Evolutionary conservation across 1,284 basidiomycete genomes (phyloP).

Genomic region (Singerocomus inundabilis): DNA sequence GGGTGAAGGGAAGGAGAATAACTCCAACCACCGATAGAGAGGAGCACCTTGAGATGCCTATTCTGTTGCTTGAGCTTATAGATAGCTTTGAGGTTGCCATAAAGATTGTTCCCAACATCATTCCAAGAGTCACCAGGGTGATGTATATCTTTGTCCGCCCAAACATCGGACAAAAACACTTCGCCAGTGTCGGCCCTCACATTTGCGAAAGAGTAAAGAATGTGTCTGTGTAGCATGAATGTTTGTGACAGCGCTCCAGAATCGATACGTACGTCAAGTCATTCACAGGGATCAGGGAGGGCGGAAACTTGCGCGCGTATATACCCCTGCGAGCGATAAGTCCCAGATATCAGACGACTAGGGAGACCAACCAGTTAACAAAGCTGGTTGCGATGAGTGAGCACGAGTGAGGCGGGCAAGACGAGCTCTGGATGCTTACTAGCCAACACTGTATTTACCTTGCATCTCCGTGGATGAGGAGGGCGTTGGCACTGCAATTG

Average conservation of each 20-base stretch:
- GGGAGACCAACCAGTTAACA: constrained; percentile 61
- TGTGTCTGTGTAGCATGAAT: constrained; percentile 73
- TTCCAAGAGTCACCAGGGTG: constrained; percentile 61
- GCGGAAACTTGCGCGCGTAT: constrained; percentile 60
- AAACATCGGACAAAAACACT: constrained; percentile 74
- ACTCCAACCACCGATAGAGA: constrained; percentile 78
- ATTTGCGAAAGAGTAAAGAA: constrained; percentile 87
- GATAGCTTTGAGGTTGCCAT: constrained; percentile 85
- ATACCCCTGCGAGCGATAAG: constrained; percentile 57
- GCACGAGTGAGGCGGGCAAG: constrained; percentile 5
- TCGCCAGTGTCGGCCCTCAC: constrained; percentile 64
- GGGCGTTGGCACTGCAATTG: constrained; percentile 7
- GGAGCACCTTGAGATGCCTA: constrained; percentile 73
- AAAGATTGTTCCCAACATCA: constrained; percentile 72
- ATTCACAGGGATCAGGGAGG: constrained; percentile 24
- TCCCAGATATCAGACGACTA: constrained; percentile 1
- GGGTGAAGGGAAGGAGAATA: constrained; percentile 64
- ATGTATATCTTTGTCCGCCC: constrained; percentile 81
- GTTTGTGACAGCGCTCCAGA: too few species aligned
- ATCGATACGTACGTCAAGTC: too few species aligned
- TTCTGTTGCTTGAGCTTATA: too few species aligned
- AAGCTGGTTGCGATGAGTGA: constrained; percentile 47
- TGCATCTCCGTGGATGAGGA: constrained; percentile 24
- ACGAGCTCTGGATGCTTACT: constrained; percentile 49
- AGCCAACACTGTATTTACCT: constrained; percentile 75